Evolutionary conservation across 2,329 filamentous ascomycete species (phyloP).

Genomic region (Botrytis hyacinthi): DNA sequence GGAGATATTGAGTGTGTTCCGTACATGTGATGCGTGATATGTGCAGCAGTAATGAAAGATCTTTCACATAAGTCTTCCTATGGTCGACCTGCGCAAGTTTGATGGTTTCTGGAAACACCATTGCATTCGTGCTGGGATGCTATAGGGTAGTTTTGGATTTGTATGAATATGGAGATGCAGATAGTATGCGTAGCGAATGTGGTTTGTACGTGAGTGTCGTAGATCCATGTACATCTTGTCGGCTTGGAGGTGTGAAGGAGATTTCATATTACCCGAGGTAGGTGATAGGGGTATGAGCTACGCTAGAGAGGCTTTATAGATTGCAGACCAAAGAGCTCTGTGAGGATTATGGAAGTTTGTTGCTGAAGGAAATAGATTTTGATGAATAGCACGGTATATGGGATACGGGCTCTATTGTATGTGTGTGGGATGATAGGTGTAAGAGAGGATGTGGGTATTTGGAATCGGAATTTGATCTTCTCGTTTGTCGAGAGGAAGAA

Average conservation of each 20-base stretch:
- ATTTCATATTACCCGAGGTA: neutral
- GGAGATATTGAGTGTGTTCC: neutral
- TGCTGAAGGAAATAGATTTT: neutral
- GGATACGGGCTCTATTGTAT: too few relatives aligned
- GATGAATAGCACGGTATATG: neutral
- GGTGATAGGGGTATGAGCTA: neutral
- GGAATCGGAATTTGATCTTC: too few relatives aligned
- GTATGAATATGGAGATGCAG: neutral
- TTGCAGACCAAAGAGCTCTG: too few relatives aligned
- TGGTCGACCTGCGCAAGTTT: neutral
- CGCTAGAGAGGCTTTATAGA: neutral
- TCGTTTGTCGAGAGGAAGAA: too few relatives aligned
- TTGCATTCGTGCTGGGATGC: neutral
- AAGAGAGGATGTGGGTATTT: too few relatives aligned
- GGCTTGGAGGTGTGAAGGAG: neutral
- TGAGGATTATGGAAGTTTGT: neutral
- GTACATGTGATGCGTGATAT: neutral
- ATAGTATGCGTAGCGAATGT: rapidly evolving
- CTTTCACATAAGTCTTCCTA: neutral
- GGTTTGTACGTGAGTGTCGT: neutral
- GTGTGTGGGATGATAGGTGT: too few relatives aligned
- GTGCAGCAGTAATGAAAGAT: neutral
- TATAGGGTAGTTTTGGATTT: neutral
- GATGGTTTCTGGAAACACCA: neutral
- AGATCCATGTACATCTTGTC: neutral